phyloP scores from a whole-genome alignment of 345 rosid species.

The Sonneratia alba region DNA sequence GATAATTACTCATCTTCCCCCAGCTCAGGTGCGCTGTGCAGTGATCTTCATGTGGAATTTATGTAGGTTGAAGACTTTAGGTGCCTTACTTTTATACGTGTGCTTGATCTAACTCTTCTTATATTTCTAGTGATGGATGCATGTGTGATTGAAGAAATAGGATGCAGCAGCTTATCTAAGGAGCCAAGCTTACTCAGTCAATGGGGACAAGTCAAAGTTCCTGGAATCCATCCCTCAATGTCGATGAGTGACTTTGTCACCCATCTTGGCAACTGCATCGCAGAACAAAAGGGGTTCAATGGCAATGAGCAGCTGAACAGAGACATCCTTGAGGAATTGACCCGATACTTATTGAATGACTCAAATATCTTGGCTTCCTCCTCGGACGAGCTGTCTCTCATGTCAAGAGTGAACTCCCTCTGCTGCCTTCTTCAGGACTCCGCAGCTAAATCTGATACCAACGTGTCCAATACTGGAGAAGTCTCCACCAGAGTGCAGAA shows the following conservation, averaged over 20 bases:
- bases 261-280: constrained; percentile 46
- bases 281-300: constrained; percentile 26
- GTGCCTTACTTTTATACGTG: not conserved
- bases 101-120: not conserved
- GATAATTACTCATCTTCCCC: constrained; percentile 34
- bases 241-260: constrained; percentile 46
- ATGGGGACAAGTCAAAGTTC: constrained; percentile 29
- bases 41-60: not conserved
- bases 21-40: constrained; percentile 34
- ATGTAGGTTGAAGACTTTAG: not conserved
- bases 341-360: constrained; percentile 42
- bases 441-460: constrained; percentile 6
- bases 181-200: constrained; percentile 14
- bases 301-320: constrained; percentile 21
- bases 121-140: constrained; percentile 29
- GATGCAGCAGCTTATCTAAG: constrained; percentile 7
- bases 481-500: not conserved
- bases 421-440: constrained; percentile 49
- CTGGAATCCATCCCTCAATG: constrained; percentile 42
- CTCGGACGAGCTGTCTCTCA: constrained; percentile 37
- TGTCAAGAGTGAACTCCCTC: constrained; percentile 55
- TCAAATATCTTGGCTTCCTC: constrained; percentile 19
- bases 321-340: constrained; percentile 32
- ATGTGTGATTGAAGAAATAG: constrained; percentile 30
- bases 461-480: not conserved